Evolutionary conservation across 208 protist species (phyloP).

Genomic region (Porcisia deanei): DNA sequence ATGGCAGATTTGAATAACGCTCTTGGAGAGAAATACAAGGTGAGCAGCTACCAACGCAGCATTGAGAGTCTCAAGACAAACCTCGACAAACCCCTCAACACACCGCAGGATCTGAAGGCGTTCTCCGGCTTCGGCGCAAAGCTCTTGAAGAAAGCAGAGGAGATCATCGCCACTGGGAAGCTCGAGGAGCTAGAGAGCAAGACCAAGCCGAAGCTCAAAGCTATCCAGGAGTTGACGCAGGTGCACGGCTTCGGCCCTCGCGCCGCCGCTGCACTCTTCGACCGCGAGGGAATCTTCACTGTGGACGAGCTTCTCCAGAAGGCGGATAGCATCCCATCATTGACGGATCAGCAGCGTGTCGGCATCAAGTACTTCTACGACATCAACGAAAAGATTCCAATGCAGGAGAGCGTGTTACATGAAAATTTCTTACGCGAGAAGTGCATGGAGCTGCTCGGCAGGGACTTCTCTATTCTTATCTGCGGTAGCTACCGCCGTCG

Average conservation of each 20-base stretch:
- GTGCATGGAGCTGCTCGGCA: constrained; percentile 57
- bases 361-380: constrained; percentile 92
- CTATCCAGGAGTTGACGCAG: constrained; percentile 87
- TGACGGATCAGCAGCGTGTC: constrained; percentile 84
- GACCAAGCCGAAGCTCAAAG: constrained; percentile 90
- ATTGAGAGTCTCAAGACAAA: constrained; percentile 88
- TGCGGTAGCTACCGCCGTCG: constrained; percentile 90
- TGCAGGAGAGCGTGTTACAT: constrained; percentile 87
- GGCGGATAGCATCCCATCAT: constrained; percentile 67
- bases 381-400: constrained; percentile 92
- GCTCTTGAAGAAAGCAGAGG: constrained; percentile 88
- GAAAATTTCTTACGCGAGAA: constrained; percentile 79
- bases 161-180: constrained; percentile 89
- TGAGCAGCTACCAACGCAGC: constrained; percentile 75
- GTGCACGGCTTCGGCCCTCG: constrained; percentile 89
- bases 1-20: constrained; percentile 91
- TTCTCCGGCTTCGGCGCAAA: constrained; percentile 84
- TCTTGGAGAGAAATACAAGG: constrained; percentile 90
- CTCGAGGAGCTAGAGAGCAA: constrained; percentile 90
- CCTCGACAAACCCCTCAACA: constrained; percentile 78
- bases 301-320: constrained; percentile 88
- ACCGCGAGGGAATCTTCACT: constrained; percentile 88
- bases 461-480: constrained; percentile 77
- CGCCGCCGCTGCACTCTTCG: constrained; percentile 81
- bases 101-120: constrained; percentile 60